Base-by-base conservation (phyloP, 2,329 filamentous ascomycete species). In the Hypomyces rosellus region DNA sequence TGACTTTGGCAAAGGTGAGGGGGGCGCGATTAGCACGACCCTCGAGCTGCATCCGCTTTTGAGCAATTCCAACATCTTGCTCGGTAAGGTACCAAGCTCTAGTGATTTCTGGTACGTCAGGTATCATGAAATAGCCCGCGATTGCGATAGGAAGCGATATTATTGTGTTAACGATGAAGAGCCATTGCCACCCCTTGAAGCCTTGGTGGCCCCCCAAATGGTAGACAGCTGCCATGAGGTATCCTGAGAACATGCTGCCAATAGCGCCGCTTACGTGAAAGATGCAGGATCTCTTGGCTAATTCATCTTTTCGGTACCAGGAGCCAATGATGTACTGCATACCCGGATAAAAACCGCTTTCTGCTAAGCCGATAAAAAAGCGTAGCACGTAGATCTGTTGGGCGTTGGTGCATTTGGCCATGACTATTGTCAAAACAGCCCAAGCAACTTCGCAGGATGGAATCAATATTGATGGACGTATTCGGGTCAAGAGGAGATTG, bases 1-100 rank as follows among this genome's bases (percentile, higher is more conserved):
- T 74, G 37, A 86, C 58, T 63, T 82, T 85, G 65, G 61, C 57
- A 47, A 61, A 61, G 0, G 69, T 73, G 51, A 65, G 74, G 0
- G 65, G 64, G 0, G 67, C 65, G 0, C 73, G 63, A 30, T 66
- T 65, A 2, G 72, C 73, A 4, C 73, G 68, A 1, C 73, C 74
- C 54, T 76, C 74, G 1, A 74, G 62, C 42, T 64, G 53, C 65
- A 68, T 64, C 1, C 63, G 59, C 9, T 52, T 58, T 38, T 62
- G 57, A 0, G 65, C 62, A 0, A 67, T 48, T 5, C 55, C 54
- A 9, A 63, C 60, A 20, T 65, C 62, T 14, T 55, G 51, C 7
- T 57, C 45, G 0, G 56, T 66, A 0, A 68, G 49, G 40, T 62
- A 68, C 60, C 62, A 68, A 1, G 57, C 56, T 1, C 46, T 56